Evolutionary conservation across 179 eudicot species (phyloP), one percentile per base, ranked within the genome.

Genomic region (Camellia oleifera): DNA sequence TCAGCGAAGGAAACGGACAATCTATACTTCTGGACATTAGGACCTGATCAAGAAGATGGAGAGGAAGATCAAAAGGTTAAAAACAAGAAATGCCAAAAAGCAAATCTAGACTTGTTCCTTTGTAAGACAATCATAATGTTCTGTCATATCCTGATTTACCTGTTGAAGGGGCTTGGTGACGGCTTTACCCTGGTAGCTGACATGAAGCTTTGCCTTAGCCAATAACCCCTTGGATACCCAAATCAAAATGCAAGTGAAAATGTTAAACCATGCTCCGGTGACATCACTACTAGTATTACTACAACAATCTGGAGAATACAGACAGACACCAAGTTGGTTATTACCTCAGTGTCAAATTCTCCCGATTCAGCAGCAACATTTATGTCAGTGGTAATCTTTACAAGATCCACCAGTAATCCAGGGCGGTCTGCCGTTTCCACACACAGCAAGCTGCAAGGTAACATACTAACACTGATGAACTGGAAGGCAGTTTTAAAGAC

Each of bases 141-240:
- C n/a, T 32, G 4, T 12, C 5, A 53, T 40, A 78, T 42, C 11
- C 58, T 62, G 13, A 6, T 65, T 86, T 84, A 93, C 98, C 99
- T 89, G 99, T 82, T 94, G 97, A 68, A 95, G 97, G 72, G 98
- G 94, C 83, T 87, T 89, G 83, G 86, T 92, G 53, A 95, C 77
- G 65, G 99, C 86, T 85, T 89, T 92, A 13, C 89, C 95, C 83
- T 68, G 83, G 87, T 95, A 95, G 81, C 89, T 94, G 72, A 95
- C 97, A 84, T 95, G 99, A 84, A 95, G 94, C 79, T 91, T 95
- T n/a, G 95, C 97, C 91, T 92, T 95, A 4, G 98, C 99, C 82
- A 95, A 74, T 79, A 95, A 83, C 20, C 99, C 99, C 99, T 95
- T 32, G 50, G 9, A 42, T 74, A 64, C 54, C 67, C 71, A 68